Conservation (phyloP, 352 stramenopile genomes). For the Phytopythium sindhum region DNA sequence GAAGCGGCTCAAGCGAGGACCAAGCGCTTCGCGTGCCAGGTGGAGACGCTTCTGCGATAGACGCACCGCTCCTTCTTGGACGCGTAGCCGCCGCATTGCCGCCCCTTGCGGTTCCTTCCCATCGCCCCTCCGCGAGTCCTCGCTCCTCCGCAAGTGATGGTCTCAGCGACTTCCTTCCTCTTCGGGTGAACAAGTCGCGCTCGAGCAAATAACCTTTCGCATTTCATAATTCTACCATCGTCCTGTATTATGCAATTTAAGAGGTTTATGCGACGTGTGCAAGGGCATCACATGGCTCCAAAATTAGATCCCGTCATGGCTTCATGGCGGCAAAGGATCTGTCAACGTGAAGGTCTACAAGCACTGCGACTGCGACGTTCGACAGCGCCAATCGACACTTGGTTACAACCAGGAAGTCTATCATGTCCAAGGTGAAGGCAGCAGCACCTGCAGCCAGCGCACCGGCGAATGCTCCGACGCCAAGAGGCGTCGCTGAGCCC, state of each 20-base stretch:
- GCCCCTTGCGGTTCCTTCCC: slow-evolving; percentile 66
- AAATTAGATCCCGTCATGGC: not conserved
- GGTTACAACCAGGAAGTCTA: not conserved
- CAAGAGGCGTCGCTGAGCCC: not conserved
- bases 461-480: not conserved
- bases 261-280: slow-evolving; percentile 12
- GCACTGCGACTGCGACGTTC: not conserved
- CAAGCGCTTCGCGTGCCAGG: not conserved
- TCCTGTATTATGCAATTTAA: slow-evolving; percentile 3
- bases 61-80: slow-evolving; percentile 71
- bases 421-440: slow-evolving; percentile 6
- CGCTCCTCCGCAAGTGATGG: slow-evolving; percentile 5
- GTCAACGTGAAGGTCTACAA: not conserved
- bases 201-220: not conserved
- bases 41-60: no score
- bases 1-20: not conserved
- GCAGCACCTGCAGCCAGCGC: not conserved
- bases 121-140: slow-evolving; percentile 22
- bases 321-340: not conserved
- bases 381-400: not conserved
- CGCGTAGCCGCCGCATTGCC: slow-evolving; percentile 62
- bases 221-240: not conserved
- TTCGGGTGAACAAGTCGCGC: no score
- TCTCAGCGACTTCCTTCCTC: not conserved
- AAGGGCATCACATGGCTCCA: not conserved